These are phyloP conservation scores for Akebia trifoliata DNA, from an alignment of 164 flowering plant species.

Conservation along the genomic window DNA sequence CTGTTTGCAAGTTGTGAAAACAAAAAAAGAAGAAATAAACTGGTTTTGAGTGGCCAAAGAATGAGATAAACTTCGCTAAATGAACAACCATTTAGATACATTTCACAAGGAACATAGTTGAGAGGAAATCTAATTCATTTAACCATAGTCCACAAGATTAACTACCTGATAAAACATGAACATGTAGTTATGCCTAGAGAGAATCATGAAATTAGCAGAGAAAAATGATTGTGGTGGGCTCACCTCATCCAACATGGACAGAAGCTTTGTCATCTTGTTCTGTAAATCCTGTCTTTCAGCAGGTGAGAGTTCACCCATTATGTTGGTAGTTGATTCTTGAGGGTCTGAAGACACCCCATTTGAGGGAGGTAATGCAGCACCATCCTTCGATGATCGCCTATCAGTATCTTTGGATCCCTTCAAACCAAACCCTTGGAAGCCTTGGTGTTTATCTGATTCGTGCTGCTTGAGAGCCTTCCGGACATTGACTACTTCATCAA, in stretches of 20 bases:
- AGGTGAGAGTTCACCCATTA: conserved; percentile 46
- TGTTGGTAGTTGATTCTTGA: conserved; percentile 31
- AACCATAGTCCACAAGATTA: neutral
- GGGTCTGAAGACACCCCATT: conserved; percentile 29
- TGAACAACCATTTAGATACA: no score
- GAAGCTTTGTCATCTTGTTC: conserved; percentile 63
- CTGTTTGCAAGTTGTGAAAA: no score
- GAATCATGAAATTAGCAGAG: neutral
- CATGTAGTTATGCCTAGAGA: no score
- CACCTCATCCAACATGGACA: conserved; percentile 88
- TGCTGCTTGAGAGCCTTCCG: conserved; percentile 47
- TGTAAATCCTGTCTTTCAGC: conserved; percentile 67
- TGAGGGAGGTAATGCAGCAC: no score
- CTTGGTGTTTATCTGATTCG: conserved; percentile 31
- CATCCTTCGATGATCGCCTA: no score
- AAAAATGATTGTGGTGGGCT: neutral
- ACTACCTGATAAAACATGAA: neutral
- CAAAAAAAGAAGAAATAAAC: neutral
- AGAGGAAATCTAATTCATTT: neutral
- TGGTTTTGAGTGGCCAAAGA: neutral
- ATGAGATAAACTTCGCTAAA: neutral
- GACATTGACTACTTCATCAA: conserved; percentile 80
- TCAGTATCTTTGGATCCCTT: conserved; percentile 36
- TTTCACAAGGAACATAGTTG: neutral
- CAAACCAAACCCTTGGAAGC: conserved; percentile 18